Conservation (phyloP, 75 land plant genomes). For the Pseudotsuga menziesii region DNA sequence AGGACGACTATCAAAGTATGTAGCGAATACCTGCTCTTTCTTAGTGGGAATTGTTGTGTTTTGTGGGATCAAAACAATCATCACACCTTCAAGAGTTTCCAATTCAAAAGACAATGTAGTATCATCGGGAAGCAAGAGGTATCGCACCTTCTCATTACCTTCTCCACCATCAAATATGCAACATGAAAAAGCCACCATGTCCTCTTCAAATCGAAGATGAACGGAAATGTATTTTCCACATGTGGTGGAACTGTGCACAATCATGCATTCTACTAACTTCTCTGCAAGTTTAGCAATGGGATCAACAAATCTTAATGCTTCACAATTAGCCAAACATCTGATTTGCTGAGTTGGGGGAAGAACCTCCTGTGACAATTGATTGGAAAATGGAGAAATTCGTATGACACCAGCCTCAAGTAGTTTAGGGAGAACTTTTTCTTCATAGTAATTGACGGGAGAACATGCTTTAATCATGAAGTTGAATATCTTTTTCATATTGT, state of each 20-base stretch:
- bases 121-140: no score
- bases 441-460: slow-evolving; percentile 74
- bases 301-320: slow-evolving; percentile 78
- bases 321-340: slow-evolving; percentile 93
- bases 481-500: slow-evolving; percentile 74
- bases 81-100: no score
- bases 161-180: slow-evolving; percentile 92
- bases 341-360: slow-evolving; percentile 73
- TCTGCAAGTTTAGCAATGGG: slow-evolving; percentile 63
- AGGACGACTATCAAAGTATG: no score
- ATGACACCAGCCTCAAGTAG: slow-evolving; percentile 69
- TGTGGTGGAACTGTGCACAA: slow-evolving; percentile 51
- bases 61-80: no score
- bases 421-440: slow-evolving; percentile 77
- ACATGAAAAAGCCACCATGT: slow-evolving; percentile 98
- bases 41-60: no score
- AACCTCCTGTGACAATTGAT: slow-evolving; percentile 83
- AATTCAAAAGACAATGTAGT: no score
- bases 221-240: slow-evolving; percentile 92
- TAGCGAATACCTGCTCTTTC: no score
- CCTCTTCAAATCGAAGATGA: slow-evolving; percentile 98
- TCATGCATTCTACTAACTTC: slow-evolving; percentile 72
- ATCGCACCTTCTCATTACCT: no score
- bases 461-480: slow-evolving; percentile 91
- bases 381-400: slow-evolving; percentile 95